These are phyloP conservation scores for Neoascochyta sp. DNA, from an alignment of 2,329 filamentous ascomycete species.

Conservation along the genomic window DNA sequence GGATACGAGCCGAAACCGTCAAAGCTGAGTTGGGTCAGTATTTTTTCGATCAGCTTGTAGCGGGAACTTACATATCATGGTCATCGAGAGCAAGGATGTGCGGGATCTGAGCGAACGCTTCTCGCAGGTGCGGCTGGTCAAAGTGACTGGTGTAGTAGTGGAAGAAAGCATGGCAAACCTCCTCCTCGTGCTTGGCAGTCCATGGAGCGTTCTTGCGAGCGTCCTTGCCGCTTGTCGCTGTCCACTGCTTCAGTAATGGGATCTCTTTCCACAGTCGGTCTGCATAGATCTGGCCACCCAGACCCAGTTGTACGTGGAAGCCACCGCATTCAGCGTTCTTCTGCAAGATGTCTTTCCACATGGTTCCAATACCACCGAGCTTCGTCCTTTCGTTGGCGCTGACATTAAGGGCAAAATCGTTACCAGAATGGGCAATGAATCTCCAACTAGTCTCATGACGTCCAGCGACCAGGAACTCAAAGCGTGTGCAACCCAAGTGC, in stretches of 20 bases:
- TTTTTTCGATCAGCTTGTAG: no score
- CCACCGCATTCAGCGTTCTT: conserved; percentile 96
- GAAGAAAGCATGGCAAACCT: conserved; percentile 94
- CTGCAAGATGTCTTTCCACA: conserved; percentile 99
- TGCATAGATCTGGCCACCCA: conserved; percentile 93
- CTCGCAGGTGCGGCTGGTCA: conserved; percentile 88
- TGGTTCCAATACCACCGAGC: conserved; percentile 84
- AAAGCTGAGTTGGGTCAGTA: conserved; percentile 57
- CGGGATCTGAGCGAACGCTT: conserved; percentile 96
- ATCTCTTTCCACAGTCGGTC: conserved; percentile 97
- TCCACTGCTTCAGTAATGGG: conserved; percentile 89
- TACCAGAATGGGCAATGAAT: conserved; percentile 92
- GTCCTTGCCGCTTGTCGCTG: conserved; percentile 87
- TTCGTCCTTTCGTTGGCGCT: conserved; percentile 80
- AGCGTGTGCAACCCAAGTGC: conserved; percentile 93
- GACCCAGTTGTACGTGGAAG: conserved; percentile 87
- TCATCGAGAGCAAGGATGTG: conserved; percentile 91
- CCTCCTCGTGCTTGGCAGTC: conserved; percentile 93
- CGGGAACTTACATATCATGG: conserved; percentile 82
- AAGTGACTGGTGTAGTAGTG: conserved; percentile 99
- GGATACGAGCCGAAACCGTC: conserved; percentile 97
- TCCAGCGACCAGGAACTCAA: conserved; percentile 93
- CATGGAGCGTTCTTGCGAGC: conserved; percentile 85
- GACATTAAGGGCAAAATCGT: conserved; percentile 88
- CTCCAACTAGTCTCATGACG: conserved; percentile 89